These are phyloP conservation scores for Hypoxylon sp. DNA, from an alignment of 2,329 filamentous ascomycete species.

Conservation along the genomic window DNA sequence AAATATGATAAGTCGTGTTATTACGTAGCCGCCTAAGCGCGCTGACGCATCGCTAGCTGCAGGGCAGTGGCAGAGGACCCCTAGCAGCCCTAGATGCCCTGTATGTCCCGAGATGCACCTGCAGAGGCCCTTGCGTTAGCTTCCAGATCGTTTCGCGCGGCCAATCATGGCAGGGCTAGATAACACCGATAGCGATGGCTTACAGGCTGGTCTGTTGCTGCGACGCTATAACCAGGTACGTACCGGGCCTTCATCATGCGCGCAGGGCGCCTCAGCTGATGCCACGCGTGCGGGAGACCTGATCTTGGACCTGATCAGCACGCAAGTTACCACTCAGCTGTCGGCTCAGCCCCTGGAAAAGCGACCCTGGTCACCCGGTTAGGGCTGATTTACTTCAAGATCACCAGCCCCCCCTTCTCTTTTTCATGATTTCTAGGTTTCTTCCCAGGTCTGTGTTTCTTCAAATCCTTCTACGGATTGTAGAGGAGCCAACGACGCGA, in stretches of 20 bases:
- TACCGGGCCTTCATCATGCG: constrained; percentile 29
- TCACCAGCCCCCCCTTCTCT: constrained; percentile 14
- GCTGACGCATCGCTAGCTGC: constrained; percentile 5
- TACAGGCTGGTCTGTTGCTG: too few species aligned
- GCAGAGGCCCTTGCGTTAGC: not conserved
- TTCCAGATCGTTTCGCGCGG: not conserved
- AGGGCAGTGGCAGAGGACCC: too few species aligned
- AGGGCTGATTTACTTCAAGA: constrained; percentile 19
- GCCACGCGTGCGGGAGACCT: constrained; percentile 5
- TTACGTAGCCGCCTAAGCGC: constrained; percentile 3
- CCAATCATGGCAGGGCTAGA: constrained; percentile 11
- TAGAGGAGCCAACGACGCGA: too few species aligned
- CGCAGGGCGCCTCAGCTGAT: constrained; percentile 34
- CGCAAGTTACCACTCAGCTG: too few species aligned
- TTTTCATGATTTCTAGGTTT: constrained; percentile 6
- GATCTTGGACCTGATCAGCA: constrained; percentile 21
- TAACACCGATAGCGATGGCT: not conserved
- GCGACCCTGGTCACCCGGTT: not conserved
- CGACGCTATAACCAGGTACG: too few species aligned
- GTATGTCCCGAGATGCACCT: too few species aligned
- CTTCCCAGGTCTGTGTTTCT: constrained; percentile 5
- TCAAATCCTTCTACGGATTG: constrained; percentile 18
- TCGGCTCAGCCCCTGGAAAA: constrained; percentile 27
- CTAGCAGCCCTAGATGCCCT: too few species aligned
- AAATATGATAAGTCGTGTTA: not conserved